Conservation (phyloP, 495 filamentous ascomycete genomes). For the Cercophora newfieldiana region DNA sequence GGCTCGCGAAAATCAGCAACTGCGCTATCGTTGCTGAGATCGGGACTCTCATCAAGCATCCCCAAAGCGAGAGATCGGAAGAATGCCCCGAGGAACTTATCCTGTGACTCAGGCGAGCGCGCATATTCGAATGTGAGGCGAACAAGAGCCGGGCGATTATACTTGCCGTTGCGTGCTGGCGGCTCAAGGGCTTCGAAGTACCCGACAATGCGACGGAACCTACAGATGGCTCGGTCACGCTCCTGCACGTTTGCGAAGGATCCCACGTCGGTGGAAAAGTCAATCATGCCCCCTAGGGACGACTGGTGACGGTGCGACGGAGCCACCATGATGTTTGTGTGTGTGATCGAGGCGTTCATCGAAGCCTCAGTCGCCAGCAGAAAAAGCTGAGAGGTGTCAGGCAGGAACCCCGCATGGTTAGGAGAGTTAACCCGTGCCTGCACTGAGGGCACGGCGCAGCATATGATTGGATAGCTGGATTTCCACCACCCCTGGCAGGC, state of each 20-base stretch:
- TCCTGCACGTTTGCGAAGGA: background rate
- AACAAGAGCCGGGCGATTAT: slow-evolving; percentile 25
- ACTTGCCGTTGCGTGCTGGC: background rate
- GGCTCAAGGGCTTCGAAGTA: background rate
- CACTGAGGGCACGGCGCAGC: no score
- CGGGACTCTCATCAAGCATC: slow-evolving; percentile 6
- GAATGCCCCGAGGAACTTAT: slow-evolving; percentile 25
- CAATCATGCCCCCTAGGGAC: slow-evolving; percentile 10
- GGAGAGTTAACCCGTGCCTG: no score
- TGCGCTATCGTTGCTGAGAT: no score
- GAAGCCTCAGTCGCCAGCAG: no score
- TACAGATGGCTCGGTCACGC: background rate
- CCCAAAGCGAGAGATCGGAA: slow-evolving; percentile 19
- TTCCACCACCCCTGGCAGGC: no score
- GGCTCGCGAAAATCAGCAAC: background rate
- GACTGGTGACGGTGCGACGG: slow-evolving; percentile 14
- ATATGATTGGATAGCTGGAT: no score
- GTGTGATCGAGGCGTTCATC: no score
- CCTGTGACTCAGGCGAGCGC: slow-evolving; percentile 22
- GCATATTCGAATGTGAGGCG: slow-evolving; percentile 30
- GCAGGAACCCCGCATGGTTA: no score
- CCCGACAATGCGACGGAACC: background rate
- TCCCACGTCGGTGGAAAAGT: slow-evolving; percentile 3
- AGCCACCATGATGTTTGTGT: slow-evolving; percentile 13
- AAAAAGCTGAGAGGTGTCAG: no score